Evolutionary conservation across 495 filamentous ascomycete species (phyloP), one percentile per base, ranked within the genome.

Genomic region (Talaromyces liani): DNA sequence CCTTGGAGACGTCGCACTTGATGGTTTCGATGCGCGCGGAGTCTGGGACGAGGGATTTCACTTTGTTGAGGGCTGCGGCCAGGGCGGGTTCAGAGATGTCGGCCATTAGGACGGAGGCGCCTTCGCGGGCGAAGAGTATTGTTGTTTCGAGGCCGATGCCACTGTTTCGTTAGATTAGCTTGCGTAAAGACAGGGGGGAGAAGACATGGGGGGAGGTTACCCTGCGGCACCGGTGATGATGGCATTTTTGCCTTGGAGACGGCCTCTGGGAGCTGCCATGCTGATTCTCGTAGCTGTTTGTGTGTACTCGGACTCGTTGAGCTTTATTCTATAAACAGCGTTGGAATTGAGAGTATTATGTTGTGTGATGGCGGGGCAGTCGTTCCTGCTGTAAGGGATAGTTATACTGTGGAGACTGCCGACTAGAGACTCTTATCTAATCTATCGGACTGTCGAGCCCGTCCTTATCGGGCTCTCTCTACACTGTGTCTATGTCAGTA

Each of bases 131-230:
- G 68, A 98, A 94, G 60, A 98, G 90, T 68, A 98, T 92, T 55
- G 84, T 84, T 9, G 94, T 98, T 76, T 98, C 93, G 47, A 98
- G 90, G 63, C 94, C 94, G 66, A 98, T 98, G 64, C 94, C 94
- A 63, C 93, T 96, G 65, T 56, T 56, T 29, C 16, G 33, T 47
- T 7, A 47, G 36, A 45, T 8, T 14, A 27, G 6, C 57, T 24
- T 64, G 16, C 33, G 9, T 36, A 12, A 6, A 10, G 33, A 10
- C 27, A 36, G 33, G 8, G 33, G 49, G 54, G 20, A 18, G 27
- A 27, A 1, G 27, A 27, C 27, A 27, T 1, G 27, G 18, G 22
- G 18, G 22, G 14, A 16, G 36, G 87, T 71, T 84, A 97, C 92
- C 92, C 90, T 63, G 89, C 93, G 34, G 89, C 93, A 72, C 93